Evolutionary conservation across 441 rosid species (phyloP), one percentile per base, ranked within the genome.

Genomic region (Daphne laureola): DNA sequence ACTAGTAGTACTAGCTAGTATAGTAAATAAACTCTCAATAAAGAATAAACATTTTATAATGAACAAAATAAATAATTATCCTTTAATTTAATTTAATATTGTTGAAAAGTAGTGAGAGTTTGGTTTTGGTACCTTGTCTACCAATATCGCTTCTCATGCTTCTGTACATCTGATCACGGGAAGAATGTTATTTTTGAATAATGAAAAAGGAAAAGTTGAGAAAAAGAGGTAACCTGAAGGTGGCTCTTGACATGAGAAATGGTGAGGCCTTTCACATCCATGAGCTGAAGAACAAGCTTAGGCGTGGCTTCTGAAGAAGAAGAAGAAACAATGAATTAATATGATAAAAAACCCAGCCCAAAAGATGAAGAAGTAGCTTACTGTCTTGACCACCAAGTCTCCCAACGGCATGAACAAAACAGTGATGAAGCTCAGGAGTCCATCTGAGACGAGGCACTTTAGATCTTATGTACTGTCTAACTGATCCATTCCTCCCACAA

Each of bases 231-330:
- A 58, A 89, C 98, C 94, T 92, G 98, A 38, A 92, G 96, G 65
- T 92, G 98, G 80, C 98, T 92, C 76, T 92, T 92, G 57, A 92
- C 98, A 67, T 92, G 98, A 53, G 97, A 84, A 65, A 92, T 92
- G 57, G 96, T 92, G 49, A 92, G 92, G 51, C 97, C 98, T 64
- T 86, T 83, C 67, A 92, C 94, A 78, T 86, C 96, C 98, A 92
- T 92, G 54, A 86, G 49, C 77, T 86, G 92, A 49, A 89, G 97
- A 64, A 92, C 98, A 12, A 89, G 90, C 63, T 92, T 92, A 23
- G 98, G 98, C 13, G 98, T 92, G 21, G 98, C 97, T 79, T 80
- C 98, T 92, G 36, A 35, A 42, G 46, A n/a, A 6, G 4, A 12
- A 63, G 50, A 43, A n/a, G n/a, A n/a, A n/a, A n/a, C n/a, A 51